A percentile compares a stretch with the other conserved stretches of the same genome.
Evolutionary conservation across 768 basidiomycete species (phyloP).

Genomic region (Naematelia aurantialba): DNA sequence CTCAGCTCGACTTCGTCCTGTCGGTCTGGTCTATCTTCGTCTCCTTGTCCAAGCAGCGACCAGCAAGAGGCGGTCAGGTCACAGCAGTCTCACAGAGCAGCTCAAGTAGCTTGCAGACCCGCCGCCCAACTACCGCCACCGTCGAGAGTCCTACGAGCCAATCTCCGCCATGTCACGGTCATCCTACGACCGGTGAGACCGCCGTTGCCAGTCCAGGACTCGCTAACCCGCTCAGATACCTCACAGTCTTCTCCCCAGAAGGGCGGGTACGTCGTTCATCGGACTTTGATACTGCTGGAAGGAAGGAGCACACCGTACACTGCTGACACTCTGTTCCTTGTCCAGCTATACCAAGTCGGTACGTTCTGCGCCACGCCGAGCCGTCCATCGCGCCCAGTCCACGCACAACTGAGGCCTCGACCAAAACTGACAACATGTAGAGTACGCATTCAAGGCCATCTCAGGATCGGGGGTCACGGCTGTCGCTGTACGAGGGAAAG

Average conservation of each 20-base stretch:
- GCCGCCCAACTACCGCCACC: neutral
- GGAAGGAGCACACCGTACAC: constrained; percentile 2
- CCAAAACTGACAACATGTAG: too few relatives aligned
- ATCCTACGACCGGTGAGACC: constrained; percentile 76
- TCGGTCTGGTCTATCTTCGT: too few relatives aligned
- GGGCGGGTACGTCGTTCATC: constrained; percentile 54
- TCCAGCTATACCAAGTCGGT: constrained; percentile 88
- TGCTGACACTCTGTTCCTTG: constrained; percentile 1
- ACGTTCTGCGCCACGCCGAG: too few relatives aligned
- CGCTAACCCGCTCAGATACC: constrained; percentile 72
- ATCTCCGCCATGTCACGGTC: constrained; percentile 74
- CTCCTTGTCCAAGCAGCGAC: neutral
- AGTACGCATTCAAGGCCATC: constrained; percentile 99
- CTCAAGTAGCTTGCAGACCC: neutral
- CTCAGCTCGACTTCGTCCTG: too few relatives aligned
- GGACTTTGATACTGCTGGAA: neutral
- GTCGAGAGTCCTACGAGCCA: neutral
- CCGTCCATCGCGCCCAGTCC: neutral
- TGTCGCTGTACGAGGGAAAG: constrained; percentile 85
- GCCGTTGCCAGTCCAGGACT: too few relatives aligned
- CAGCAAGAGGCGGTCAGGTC: too few relatives aligned
- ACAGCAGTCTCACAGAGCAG: too few relatives aligned
- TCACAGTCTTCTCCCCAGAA: constrained; percentile 96
- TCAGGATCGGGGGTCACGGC: constrained; percentile 94
- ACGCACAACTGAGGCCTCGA: neutral